Percentiles rank a stretch among this genome's conserved stretches.
Conservation (phyloP, 179 eudicot genomes). For the Sideroxylon spinosum region DNA sequence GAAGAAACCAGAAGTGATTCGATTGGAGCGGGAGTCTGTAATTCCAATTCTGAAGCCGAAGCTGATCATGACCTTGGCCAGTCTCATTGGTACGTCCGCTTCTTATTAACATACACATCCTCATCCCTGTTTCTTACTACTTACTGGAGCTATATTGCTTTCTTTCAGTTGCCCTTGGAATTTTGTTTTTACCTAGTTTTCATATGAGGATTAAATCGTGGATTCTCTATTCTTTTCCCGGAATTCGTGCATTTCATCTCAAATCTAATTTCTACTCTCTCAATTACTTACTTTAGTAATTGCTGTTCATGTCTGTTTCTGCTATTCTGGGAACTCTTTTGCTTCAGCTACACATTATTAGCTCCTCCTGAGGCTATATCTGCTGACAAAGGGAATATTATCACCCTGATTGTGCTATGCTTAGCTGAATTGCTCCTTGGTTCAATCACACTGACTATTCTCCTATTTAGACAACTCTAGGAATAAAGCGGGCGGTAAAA, state of each 20-base stretch:
- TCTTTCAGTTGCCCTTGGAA: not conserved
- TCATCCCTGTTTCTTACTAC: not conserved
- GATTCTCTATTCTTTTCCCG: not conserved
- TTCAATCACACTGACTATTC: no score
- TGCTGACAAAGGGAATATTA: no score
- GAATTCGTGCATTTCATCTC: not conserved
- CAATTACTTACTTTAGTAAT: not conserved
- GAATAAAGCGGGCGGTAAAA: no score
- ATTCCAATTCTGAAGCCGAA: constrained; percentile 51
- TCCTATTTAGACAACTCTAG: no score
- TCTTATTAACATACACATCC: not conserved
- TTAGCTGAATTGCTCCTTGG: no score
- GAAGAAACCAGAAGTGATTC: constrained; percentile 38
- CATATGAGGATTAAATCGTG: not conserved
- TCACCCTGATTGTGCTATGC: no score
- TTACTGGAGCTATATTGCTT: not conserved
- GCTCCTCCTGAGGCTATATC: no score
- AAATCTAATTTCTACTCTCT: not conserved
- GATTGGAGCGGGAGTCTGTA: constrained; percentile 47
- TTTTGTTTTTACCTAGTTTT: not conserved
- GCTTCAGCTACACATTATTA: no score
- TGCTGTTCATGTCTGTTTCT: not conserved
- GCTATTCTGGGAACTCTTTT: not conserved
- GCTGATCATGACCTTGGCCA: constrained; percentile 41
- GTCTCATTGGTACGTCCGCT: constrained; percentile 37